Conservation (phyloP, 352 stramenopile genomes). For the Globisporangium radiosum region DNA sequence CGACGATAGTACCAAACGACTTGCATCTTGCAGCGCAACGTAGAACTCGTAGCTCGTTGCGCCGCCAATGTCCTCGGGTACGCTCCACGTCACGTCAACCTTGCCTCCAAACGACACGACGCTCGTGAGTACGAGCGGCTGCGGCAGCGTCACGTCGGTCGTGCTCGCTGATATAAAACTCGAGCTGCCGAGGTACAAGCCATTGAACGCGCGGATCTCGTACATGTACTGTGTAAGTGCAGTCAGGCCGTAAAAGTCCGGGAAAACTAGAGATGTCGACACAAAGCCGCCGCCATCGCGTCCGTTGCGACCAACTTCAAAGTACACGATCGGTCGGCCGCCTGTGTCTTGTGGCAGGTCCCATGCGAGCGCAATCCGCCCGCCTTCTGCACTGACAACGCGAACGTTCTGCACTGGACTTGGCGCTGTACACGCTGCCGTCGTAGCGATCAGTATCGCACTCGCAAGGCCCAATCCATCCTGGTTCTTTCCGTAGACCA, state of each 20-base stretch:
- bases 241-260: constrained; percentile 23
- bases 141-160: constrained; percentile 18
- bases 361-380: constrained; percentile 35
- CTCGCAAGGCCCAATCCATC: constrained; percentile 34
- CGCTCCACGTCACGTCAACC: constrained; percentile 34
- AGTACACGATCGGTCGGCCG: constrained; percentile 31
- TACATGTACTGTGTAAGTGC: constrained; percentile 32
- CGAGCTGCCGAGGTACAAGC: constrained; percentile 14
- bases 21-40: constrained; percentile 1
- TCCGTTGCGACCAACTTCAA: constrained; percentile 27
- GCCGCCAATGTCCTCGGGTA: constrained; percentile 36
- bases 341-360: constrained; percentile 34
- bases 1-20: not conserved
- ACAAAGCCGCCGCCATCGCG: constrained; percentile 5
- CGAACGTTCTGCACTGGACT: constrained; percentile 16
- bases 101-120: constrained; percentile 29
- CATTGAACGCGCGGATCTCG: constrained; percentile 40
- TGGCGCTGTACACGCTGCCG: constrained; percentile 16
- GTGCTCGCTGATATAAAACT: constrained; percentile 12
- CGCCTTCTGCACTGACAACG: constrained; percentile 12
- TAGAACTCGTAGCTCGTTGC: constrained; percentile 24
- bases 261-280: constrained; percentile 17
- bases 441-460: constrained; percentile 11
- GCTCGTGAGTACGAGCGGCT: constrained; percentile 15
- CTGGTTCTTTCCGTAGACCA: constrained; percentile 38